Percentiles rank a stretch among this genome's conserved stretches.
phyloP scores from a whole-genome alignment of 2,329 filamentous ascomycete genomes.

The Xylariaceae sp. region DNA sequence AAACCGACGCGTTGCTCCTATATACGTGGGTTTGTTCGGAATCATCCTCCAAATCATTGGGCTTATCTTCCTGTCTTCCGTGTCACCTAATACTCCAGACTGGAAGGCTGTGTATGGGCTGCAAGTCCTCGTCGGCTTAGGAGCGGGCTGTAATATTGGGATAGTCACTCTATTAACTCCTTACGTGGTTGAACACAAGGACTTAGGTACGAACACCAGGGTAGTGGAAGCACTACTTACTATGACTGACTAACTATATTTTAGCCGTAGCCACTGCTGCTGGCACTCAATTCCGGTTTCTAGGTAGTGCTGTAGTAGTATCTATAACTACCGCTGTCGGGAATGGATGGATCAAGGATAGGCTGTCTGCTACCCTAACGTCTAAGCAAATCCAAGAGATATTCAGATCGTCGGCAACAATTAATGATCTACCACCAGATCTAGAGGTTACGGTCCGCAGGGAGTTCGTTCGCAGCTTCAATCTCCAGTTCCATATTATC shows the following conservation, averaged over 20 bases:
- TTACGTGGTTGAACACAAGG: constrained; percentile 26
- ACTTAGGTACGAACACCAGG: constrained; percentile 21
- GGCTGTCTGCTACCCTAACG: constrained; percentile 13
- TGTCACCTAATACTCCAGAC: constrained; percentile 5
- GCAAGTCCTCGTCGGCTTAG: constrained; percentile 24
- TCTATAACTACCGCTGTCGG: constrained; percentile 30
- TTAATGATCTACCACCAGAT: constrained; percentile 9
- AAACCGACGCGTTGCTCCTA: constrained; percentile 19
- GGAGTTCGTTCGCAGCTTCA: constrained; percentile 23
- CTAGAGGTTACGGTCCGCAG: constrained; percentile 15
- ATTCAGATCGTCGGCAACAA: constrained; percentile 26
- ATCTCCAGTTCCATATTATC: constrained; percentile 29
- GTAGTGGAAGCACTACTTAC: too few species aligned
- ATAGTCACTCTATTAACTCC: constrained; percentile 26
- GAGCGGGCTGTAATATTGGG: constrained; percentile 24
- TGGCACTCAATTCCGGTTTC: constrained; percentile 29
- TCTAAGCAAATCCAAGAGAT: constrained; percentile 19
- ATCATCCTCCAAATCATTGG: constrained; percentile 24
- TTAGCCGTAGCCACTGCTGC: constrained; percentile 28
- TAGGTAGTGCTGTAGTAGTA: constrained; percentile 28
- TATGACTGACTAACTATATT: not conserved
- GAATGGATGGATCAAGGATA: constrained; percentile 21
- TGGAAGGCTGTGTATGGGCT: constrained; percentile 23
- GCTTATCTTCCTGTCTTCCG: constrained; percentile 17
- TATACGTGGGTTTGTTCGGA: constrained; percentile 18